phyloP scores from a whole-genome alignment of 129 eudicot species.

The Pittosporum tobira region DNA sequence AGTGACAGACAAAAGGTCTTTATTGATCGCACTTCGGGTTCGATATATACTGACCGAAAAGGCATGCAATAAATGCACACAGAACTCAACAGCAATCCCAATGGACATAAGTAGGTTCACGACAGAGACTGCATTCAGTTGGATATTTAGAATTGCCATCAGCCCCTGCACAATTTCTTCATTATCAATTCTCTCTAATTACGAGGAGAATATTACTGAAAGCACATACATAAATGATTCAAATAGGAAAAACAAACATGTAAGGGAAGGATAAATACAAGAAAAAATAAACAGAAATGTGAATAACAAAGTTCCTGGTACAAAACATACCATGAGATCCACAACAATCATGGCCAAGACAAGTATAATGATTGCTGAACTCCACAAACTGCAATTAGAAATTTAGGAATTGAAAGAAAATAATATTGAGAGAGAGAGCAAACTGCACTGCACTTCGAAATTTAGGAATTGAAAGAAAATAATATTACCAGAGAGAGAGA shows the following conservation, averaged over 20 bases:
- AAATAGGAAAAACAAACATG: background rate
- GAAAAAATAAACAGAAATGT: background rate
- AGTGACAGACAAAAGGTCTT: background rate
- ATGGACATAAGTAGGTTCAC: slow-evolving; percentile 70
- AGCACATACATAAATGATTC: background rate
- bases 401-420: background rate
- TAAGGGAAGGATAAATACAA: background rate
- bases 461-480: background rate
- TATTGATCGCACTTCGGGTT: background rate
- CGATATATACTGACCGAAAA: slow-evolving; percentile 48
- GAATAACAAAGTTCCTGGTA: background rate
- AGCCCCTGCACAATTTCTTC: slow-evolving; percentile 37
- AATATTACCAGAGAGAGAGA: background rate
- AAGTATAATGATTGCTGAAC: slow-evolving; percentile 51
- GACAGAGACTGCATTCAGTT: slow-evolving; percentile 63
- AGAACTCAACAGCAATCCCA: slow-evolving; percentile 66
- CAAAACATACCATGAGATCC: slow-evolving; percentile 43
- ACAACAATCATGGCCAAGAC: slow-evolving; percentile 53
- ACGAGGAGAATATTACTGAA: background rate
- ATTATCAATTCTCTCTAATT: background rate
- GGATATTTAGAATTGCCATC: slow-evolving; percentile 58
- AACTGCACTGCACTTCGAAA: slow-evolving; percentile 34
- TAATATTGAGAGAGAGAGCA: slow-evolving; percentile 1
- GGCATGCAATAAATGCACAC: slow-evolving; percentile 68
- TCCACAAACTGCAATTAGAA: slow-evolving; percentile 45